A percentile compares a stretch with the other conserved stretches of the same genome.
Conservation (phyloP, 768 basidiomycete species). For the Hypsizygus marmoreus region DNA sequence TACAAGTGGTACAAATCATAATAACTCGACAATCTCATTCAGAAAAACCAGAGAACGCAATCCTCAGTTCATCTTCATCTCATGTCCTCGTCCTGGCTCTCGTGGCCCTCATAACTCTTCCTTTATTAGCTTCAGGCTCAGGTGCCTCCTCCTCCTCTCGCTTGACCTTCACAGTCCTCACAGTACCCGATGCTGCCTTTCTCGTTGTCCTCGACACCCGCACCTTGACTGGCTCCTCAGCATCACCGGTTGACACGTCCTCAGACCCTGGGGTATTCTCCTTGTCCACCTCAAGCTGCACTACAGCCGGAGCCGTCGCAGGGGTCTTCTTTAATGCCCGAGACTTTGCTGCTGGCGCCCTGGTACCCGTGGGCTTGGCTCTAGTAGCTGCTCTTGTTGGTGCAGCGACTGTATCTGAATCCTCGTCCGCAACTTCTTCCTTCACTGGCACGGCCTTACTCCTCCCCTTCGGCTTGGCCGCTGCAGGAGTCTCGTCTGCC, state of each 20-base stretch:
- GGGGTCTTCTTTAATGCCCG: conserved; percentile 31
- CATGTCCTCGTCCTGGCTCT: conserved; percentile 35
- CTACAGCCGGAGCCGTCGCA: conserved; percentile 35
- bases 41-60: too few relatives aligned
- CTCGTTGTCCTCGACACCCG: conserved; percentile 36
- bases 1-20: too few relatives aligned
- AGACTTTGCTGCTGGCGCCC: conserved; percentile 16
- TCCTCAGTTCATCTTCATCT: conserved; percentile 27
- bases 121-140: conserved; percentile 21
- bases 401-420: neutral
- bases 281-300: conserved; percentile 34
- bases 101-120: conserved; percentile 26
- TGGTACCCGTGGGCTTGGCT: conserved; percentile 16
- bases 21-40: too few relatives aligned
- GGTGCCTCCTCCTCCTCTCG: conserved; percentile 23
- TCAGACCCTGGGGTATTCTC: conserved; percentile 38
- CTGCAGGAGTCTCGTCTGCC: conserved; percentile 14
- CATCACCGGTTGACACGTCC: conserved; percentile 20
- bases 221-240: conserved; percentile 34
- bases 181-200: conserved; percentile 19
- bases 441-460: conserved; percentile 22
- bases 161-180: conserved; percentile 22
- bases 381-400: conserved; percentile 10
- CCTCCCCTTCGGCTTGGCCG: conserved; percentile 19
- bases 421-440: conserved; percentile 18